Evolutionary conservation across 768 basidiomycete species (phyloP), one percentile per base, ranked within the genome.

Genomic region (Roridomyces roridus): DNA sequence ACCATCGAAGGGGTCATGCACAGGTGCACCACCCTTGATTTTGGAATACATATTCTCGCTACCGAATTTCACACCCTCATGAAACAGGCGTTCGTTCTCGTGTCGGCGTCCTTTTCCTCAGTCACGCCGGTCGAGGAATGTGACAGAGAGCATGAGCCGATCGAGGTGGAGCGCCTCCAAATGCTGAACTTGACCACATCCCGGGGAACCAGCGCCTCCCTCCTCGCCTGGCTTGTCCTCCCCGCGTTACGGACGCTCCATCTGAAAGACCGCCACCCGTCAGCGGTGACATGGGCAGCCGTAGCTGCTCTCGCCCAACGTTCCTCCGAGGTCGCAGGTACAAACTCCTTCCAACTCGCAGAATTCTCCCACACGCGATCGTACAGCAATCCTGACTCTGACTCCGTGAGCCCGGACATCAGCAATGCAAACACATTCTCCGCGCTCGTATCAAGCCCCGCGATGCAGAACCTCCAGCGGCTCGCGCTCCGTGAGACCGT

Each of bases 1-100:
- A 34, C 29, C 12, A 29, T 51, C 39, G 49, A 51, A 20, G 39
- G 40, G 21, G 41, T 31, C 23, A 15, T 51, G 40, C 49, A 51
- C 10, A 26, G 26, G 10, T 51, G 49, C 49, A 42, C 49, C 6
- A 42, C 20, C 28, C 28, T 51, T 14, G 40, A 51, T 18, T 21
- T 51, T 2, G 10, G 41, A 21, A 6, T 51, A 18, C 8, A 37
- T 4, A 28, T 50, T 12, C 4, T 26, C 0, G 40, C 18, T 12
- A 39, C 12, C 7, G 14, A 34, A 9, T 11, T 51, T 21, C 10
- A 41, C 9, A 20, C 23, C 4, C 20, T 50, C 14, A 17, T 51
- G n/a, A 4, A 29, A 15, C 11, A 51, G 6, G 28, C 49, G 3
- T 51, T 42, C 21, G 40, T 51, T 11, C 29, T 51, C 7, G 23